Conservation (phyloP, 495 filamentous ascomycete species). For the Aspergillus mulundensis region DNA sequence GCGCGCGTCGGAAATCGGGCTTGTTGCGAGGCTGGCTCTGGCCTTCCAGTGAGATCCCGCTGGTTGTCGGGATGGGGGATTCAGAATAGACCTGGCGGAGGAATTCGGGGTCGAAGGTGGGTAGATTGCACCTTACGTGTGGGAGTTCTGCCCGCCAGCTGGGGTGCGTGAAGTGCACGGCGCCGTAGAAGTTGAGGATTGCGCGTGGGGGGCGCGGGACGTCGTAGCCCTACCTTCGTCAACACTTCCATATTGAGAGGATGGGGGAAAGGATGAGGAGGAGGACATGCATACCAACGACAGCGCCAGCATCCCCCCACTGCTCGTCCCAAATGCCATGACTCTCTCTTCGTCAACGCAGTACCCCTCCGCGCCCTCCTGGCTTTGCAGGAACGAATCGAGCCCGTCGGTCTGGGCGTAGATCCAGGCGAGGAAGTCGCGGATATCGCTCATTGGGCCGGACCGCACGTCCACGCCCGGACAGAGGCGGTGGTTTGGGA, state of each 20-base stretch:
- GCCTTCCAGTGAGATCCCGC: conserved; percentile 33
- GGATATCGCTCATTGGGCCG: conserved; percentile 26
- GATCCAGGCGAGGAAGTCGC: conserved; percentile 20
- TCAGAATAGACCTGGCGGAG: conserved; percentile 27
- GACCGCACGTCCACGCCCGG: conserved; percentile 27
- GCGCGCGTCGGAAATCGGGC: conserved; percentile 26
- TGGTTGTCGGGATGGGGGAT: conserved; percentile 24
- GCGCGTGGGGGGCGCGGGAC: conserved; percentile 21
- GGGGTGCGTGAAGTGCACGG: conserved; percentile 31
- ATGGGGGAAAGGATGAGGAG: too few species aligned
- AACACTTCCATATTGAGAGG: too few species aligned
- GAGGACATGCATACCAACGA: conserved; percentile 20
- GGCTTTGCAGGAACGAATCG: not conserved
- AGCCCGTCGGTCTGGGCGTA: conserved; percentile 15
- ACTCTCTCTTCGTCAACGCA: conserved; percentile 26
- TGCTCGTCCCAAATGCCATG: conserved; percentile 33
- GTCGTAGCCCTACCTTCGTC: conserved; percentile 27
- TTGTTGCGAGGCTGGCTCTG: conserved; percentile 19
- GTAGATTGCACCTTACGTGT: conserved; percentile 45
- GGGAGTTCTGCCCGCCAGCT: conserved; percentile 65
- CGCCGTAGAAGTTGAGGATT: conserved; percentile 36
- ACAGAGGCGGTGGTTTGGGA: conserved; percentile 35
- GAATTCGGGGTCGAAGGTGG: conserved; percentile 15
- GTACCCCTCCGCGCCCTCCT: conserved; percentile 5
- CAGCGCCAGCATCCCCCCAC: conserved; percentile 29